These are phyloP conservation scores for Scedosporium minutisporum DNA, from an alignment of 2,329 filamentous ascomycete species.

Conservation along the genomic window DNA sequence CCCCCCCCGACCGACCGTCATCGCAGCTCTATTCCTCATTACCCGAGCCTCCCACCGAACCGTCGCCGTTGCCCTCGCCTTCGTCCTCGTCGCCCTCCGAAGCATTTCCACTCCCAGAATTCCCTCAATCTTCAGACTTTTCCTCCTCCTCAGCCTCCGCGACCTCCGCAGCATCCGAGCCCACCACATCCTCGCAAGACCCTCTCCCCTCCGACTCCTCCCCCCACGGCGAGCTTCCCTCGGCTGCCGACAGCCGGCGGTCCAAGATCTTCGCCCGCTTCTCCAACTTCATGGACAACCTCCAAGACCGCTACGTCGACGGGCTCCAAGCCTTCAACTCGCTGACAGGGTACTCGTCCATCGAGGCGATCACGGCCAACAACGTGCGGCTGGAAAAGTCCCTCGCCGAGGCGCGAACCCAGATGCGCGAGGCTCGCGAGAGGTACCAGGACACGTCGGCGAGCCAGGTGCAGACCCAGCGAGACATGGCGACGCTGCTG, in stretches of 20 bases:
- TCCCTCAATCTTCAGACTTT: background rate
- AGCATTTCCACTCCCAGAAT: background rate
- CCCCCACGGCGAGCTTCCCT: background rate
- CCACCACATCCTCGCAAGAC: background rate
- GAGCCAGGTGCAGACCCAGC: constrained; percentile 77
- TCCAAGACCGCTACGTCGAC: constrained; percentile 75
- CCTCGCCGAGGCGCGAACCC: constrained; percentile 49
- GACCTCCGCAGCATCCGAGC: background rate
- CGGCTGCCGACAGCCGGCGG: constrained; percentile 5
- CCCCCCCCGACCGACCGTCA: background rate
- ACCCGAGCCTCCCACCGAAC: background rate
- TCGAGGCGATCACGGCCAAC: constrained; percentile 72
- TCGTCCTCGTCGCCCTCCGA: background rate
- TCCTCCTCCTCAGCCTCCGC: background rate
- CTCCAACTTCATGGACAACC: constrained; percentile 71
- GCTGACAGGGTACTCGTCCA: constrained; percentile 86
- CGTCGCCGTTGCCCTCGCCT: background rate
- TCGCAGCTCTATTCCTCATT: background rate
- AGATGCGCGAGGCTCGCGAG: constrained; percentile 62
- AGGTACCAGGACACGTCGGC: constrained; percentile 77
- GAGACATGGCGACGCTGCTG: constrained; percentile 88
- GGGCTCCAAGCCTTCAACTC: constrained; percentile 87
- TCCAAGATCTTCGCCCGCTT: constrained; percentile 28
- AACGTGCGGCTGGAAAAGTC: constrained; percentile 59
- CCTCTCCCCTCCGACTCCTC: background rate